Evolutionary conservation across 176 grass and related monocot species (phyloP).

Genomic region (Chrysopogon serrulatus): DNA sequence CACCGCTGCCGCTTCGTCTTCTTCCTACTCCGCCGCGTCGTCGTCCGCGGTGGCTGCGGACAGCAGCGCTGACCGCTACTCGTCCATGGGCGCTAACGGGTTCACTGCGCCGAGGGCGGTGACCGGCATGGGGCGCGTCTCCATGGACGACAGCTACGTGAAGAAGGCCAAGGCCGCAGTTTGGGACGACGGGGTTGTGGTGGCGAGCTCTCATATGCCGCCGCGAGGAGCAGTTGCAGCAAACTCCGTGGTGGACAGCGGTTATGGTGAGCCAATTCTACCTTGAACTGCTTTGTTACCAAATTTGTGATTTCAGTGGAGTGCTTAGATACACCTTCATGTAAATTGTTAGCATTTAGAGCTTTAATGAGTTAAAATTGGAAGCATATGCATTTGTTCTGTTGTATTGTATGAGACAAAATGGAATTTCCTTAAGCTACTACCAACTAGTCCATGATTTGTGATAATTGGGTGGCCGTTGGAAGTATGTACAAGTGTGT

Average conservation of each 20-base stretch:
- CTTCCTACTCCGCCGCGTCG: background rate
- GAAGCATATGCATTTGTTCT: background rate
- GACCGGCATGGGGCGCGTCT: slow-evolving; percentile 40
- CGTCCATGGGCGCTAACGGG: slow-evolving; percentile 27
- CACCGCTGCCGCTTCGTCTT: background rate
- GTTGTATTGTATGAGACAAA: background rate
- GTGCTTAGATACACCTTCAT: background rate
- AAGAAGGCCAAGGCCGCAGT: slow-evolving; percentile 66
- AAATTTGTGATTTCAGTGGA: slow-evolving; percentile 21
- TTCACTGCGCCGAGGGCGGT: slow-evolving; percentile 21
- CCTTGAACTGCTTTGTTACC: background rate
- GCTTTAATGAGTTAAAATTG: background rate
- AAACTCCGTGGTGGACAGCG: background rate
- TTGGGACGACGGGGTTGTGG: slow-evolving; percentile 43
- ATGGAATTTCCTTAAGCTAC: background rate
- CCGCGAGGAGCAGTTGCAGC: slow-evolving; percentile 14
- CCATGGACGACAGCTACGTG: slow-evolving; percentile 91
- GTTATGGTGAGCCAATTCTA: slow-evolving; percentile 36
- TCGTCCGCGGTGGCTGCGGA: background rate
- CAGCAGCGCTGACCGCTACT: background rate
- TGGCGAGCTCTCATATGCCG: slow-evolving; percentile 22
- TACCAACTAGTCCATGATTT: background rate
- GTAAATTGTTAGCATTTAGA: background rate
- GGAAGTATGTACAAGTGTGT: slow-evolving; percentile 21
- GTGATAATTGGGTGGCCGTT: background rate